Conservation (phyloP, 2,329 filamentous ascomycete species). For the Xylariaceae sp. region DNA sequence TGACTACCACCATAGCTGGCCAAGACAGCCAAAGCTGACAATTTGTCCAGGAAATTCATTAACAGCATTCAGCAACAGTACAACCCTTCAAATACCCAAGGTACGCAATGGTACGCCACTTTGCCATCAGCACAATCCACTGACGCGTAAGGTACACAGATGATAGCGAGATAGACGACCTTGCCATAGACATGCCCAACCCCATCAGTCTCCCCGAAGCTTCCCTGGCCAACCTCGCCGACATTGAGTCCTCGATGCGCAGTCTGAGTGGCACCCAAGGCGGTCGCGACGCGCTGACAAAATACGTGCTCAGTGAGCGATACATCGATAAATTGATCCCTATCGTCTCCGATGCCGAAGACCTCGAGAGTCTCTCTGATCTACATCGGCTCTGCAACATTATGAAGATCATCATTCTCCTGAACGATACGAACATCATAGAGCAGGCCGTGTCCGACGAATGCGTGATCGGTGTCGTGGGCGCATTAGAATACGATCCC, state of each 20-base stretch:
- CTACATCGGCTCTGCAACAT: constrained; percentile 93
- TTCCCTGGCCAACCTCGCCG: constrained; percentile 74
- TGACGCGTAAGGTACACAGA: constrained; percentile 47
- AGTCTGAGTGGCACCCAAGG: constrained; percentile 67
- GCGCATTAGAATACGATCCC: constrained; percentile 94
- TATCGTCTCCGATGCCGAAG: constrained; percentile 82
- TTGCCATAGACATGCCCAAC: constrained; percentile 67
- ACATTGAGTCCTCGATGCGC: constrained; percentile 83
- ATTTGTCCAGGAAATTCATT: constrained; percentile 76
- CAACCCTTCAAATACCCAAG: constrained; percentile 55
- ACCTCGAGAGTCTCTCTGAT: constrained; percentile 81
- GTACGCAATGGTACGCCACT: constrained; percentile 37
- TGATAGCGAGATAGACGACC: constrained; percentile 83
- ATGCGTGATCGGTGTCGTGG: constrained; percentile 85
- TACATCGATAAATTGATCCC: constrained; percentile 86
- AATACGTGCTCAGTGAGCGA: constrained; percentile 78
- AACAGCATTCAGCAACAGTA: constrained; percentile 77
- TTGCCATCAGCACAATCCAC: constrained; percentile 17
- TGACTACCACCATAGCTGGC: not conserved
- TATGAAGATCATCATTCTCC: constrained; percentile 90
- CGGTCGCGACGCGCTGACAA: constrained; percentile 81
- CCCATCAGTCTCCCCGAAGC: constrained; percentile 73
- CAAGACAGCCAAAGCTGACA: constrained; percentile 23
- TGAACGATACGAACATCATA: constrained; percentile 93
- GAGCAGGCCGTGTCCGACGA: constrained; percentile 90